Conservation (phyloP, 164 flowering plant genomes). For the Nelumbo lutea region DNA sequence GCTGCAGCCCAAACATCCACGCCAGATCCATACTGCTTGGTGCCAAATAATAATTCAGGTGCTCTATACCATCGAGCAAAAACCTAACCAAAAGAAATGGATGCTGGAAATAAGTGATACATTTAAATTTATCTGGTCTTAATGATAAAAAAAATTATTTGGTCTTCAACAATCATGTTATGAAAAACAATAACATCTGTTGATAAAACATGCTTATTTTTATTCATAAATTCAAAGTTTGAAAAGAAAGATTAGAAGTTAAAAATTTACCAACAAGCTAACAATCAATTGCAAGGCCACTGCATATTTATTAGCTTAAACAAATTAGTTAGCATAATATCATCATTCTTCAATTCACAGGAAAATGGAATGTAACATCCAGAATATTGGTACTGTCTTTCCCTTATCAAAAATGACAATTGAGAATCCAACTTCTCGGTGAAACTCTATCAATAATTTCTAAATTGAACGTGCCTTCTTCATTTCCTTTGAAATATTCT, state of each 20-base stretch:
- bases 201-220: not conserved
- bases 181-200: too few relatives aligned
- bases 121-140: not conserved
- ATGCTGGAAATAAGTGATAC: not conserved
- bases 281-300: not conserved
- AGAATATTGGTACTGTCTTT: not conserved
- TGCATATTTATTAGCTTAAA: not conserved
- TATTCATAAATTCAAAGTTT: not conserved
- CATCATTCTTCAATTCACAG: not conserved
- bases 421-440: not conserved
- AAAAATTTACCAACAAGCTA: not conserved
- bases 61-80: constrained; percentile 99
- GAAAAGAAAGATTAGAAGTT: not conserved
- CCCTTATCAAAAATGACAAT: not conserved
- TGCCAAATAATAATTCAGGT: constrained; percentile 93
- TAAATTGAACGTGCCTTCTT: not conserved
- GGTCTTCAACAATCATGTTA: too few relatives aligned
- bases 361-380: not conserved
- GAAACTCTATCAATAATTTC: not conserved
- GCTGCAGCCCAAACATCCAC: constrained; percentile 99
- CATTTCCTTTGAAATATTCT: too few relatives aligned
- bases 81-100: constrained; percentile 41
- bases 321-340: not conserved
- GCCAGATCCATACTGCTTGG: constrained; percentile 91
- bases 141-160: too few relatives aligned